Conservation (phyloP, 75 land plant species). For the Chamaecyparis obtusa region DNA sequence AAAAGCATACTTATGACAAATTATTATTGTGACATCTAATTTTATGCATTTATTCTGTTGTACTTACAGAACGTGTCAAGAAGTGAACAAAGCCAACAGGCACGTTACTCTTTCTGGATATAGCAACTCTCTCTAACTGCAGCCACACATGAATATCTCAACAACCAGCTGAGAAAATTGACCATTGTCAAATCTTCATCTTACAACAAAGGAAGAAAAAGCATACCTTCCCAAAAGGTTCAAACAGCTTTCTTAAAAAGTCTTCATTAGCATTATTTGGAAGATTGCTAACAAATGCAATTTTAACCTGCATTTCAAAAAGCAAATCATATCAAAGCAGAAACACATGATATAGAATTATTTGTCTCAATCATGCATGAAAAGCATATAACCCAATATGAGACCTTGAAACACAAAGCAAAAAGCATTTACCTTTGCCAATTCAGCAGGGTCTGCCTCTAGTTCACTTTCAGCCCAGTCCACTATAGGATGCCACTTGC, state of each 20-base stretch:
- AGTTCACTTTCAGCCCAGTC: constrained; percentile 38
- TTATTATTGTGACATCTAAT: not conserved
- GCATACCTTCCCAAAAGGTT: constrained; percentile 36
- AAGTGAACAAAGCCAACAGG: constrained; percentile 48
- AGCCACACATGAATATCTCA: not conserved
- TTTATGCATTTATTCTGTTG: not conserved
- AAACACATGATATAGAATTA: not conserved
- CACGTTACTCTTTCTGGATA: constrained; percentile 26
- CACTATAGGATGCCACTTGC: constrained; percentile 33
- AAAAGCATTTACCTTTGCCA: constrained; percentile 27
- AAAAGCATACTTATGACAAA: not conserved
- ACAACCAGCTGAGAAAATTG: not conserved
- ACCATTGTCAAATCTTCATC: not conserved
- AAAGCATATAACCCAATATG: not conserved
- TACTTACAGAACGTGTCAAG: constrained; percentile 27
- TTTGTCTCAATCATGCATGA: not conserved
- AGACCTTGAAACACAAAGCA: not conserved
- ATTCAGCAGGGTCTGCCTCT: constrained; percentile 35
- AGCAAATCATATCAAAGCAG: not conserved
- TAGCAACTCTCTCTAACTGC: constrained; percentile 43
- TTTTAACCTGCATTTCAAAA: constrained; percentile 20
- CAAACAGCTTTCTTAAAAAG: constrained; percentile 29
- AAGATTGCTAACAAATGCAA: constrained; percentile 41
- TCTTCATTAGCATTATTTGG: constrained; percentile 29
- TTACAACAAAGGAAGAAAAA: not conserved